phyloP scores from a whole-genome alignment of 1,284 basidiomycete species.

The Ceratobasidium sp. region DNA sequence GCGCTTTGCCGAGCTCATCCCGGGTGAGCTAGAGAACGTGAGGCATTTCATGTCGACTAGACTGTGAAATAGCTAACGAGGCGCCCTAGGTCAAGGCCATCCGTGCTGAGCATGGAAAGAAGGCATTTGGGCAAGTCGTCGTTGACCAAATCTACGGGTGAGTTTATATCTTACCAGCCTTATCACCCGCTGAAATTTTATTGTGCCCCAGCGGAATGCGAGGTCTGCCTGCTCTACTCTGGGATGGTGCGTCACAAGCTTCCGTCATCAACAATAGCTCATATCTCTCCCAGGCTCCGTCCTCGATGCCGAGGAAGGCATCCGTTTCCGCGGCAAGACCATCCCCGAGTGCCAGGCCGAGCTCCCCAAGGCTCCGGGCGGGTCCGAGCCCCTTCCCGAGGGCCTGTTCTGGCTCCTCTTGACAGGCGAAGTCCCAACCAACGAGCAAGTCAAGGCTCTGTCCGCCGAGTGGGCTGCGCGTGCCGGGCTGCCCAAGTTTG shows the following conservation, averaged over 20 bases:
- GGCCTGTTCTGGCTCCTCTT: constrained; percentile 96
- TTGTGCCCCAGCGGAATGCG: constrained; percentile 83
- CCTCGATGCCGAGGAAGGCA: constrained; percentile 93
- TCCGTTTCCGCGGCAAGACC: constrained; percentile 94
- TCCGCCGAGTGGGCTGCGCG: constrained; percentile 94
- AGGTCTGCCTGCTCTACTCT: constrained; percentile 87
- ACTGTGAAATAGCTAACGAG: constrained; percentile 2
- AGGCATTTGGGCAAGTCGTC: constrained; percentile 88
- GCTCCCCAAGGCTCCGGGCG: constrained; percentile 90
- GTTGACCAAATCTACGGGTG: constrained; percentile 93
- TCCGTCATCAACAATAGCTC: not conserved
- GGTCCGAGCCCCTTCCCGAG: constrained; percentile 92
- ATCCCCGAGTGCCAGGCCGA: constrained; percentile 89
- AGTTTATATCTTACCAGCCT: constrained; percentile 51
- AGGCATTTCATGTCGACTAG: not conserved
- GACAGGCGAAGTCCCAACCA: constrained; percentile 92
- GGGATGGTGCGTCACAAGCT: constrained; percentile 71
- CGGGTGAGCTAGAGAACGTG: constrained; percentile 87
- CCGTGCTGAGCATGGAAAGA: constrained; percentile 87
- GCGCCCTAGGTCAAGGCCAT: constrained; percentile 79
- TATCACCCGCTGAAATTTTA: constrained; percentile 41
- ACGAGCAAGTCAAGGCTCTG: constrained; percentile 86
- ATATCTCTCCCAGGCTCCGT: constrained; percentile 71
- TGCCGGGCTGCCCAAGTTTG: constrained; percentile 87
- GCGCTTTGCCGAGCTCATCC: constrained; percentile 90